Percentiles rank a stretch among this genome's conserved stretches.
These are phyloP conservation scores for Hypholoma fasciculare DNA, from an alignment of 768 basidiomycete genomes.

Conservation along the genomic window DNA sequence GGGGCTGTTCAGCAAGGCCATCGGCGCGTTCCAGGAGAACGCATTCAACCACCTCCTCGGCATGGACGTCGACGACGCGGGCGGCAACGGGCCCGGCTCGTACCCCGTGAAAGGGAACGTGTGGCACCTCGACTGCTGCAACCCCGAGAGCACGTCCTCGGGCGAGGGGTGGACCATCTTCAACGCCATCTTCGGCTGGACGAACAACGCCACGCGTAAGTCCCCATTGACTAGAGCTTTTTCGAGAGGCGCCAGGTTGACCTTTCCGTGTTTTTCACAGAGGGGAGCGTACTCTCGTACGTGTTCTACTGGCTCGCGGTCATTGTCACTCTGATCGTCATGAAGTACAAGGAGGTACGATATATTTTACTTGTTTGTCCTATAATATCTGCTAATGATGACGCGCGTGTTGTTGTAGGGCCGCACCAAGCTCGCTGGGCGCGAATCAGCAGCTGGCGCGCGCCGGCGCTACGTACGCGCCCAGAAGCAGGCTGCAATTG, in stretches of 20 bases:
- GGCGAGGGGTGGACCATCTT: constrained; percentile 79
- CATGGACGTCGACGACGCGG: constrained; percentile 63
- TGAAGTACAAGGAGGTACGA: constrained; percentile 63
- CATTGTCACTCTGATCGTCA: constrained; percentile 59
- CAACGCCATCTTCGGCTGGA: constrained; percentile 85
- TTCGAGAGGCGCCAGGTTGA: background rate
- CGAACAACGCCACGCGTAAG: constrained; percentile 74
- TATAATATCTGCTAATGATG: background rate
- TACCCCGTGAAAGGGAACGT: constrained; percentile 82
- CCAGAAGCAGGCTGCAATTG: background rate
- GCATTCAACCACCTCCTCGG: constrained; percentile 72
- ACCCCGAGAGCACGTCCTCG: constrained; percentile 52
- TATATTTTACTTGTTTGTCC: background rate
- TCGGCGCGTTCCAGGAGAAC: constrained; percentile 72
- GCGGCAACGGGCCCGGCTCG: constrained; percentile 82
- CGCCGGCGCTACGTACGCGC: constrained; percentile 14
- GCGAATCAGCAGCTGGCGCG: constrained; percentile 48
- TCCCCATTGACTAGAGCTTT: background rate
- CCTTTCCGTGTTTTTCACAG: constrained; percentile 23
- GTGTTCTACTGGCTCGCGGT: constrained; percentile 92
- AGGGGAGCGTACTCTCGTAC: constrained; percentile 81
- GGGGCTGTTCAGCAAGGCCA: constrained; percentile 83
- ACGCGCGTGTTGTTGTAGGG: constrained; percentile 38
- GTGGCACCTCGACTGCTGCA: constrained; percentile 87
- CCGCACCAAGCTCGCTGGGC: constrained; percentile 58